phyloP scores from a whole-genome alignment of 306 rosid genomes.

The Coriaria nepalensis region DNA sequence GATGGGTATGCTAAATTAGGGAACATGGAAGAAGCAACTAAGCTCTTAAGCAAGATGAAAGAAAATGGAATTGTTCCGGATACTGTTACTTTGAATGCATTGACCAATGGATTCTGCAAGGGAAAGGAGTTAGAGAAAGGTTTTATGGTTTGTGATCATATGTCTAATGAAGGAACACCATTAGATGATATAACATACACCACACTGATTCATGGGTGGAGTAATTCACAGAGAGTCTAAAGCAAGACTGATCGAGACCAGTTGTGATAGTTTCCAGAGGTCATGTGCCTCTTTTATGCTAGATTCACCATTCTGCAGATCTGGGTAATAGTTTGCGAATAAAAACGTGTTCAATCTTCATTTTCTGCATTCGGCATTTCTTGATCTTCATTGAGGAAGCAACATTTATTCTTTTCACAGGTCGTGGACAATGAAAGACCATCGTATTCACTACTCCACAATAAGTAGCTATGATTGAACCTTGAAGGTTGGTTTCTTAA shows the following conservation, averaged over 20 bases:
- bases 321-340: too few relatives aligned
- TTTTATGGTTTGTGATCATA: slow-evolving; percentile 21
- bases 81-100: slow-evolving; percentile 33
- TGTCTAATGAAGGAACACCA: slow-evolving; percentile 22
- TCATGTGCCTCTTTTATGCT: too few relatives aligned
- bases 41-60: slow-evolving; percentile 39
- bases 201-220: slow-evolving; percentile 28
- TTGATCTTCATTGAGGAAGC: too few relatives aligned
- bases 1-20: slow-evolving; percentile 60
- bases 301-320: too few relatives aligned
- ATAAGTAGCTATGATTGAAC: not conserved
- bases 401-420: too few relatives aligned
- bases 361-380: too few relatives aligned
- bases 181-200: slow-evolving; percentile 37
- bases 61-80: slow-evolving; percentile 42
- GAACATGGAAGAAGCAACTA: slow-evolving; percentile 40
- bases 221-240: not conserved
- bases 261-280: too few relatives aligned
- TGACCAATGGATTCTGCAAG: slow-evolving; percentile 38
- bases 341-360: too few relatives aligned
- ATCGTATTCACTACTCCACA: not conserved
- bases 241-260: slow-evolving; percentile 13
- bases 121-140: slow-evolving; percentile 27
- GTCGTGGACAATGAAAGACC: not conserved
- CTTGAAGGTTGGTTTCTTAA: slow-evolving; percentile 3